A percentile compares a stretch with the other conserved stretches of the same genome.
These are phyloP conservation scores for Heteromeles arbutifolia DNA, from an alignment of 306 rosid genomes.

Conservation along the genomic window DNA sequence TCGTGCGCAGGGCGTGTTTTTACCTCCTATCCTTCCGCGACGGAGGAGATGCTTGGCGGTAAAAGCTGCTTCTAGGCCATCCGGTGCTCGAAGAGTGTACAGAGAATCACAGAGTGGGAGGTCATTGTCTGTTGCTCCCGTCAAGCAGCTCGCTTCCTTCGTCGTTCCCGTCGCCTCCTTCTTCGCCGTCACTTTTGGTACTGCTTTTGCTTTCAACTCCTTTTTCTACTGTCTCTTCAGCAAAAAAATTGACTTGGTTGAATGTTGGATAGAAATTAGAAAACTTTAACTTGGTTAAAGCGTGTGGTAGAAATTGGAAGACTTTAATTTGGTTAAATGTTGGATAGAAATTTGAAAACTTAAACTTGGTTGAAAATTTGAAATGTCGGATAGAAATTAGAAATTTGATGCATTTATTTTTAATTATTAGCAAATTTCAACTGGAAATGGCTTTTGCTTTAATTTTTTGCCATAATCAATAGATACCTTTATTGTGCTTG, in stretches of 20 bases:
- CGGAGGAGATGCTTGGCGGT: constrained; percentile 31
- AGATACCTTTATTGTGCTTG: not conserved
- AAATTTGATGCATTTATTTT: not conserved
- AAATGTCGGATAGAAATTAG: not conserved
- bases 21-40: constrained; percentile 14
- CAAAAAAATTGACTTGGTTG: not conserved
- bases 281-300: not conserved
- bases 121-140: constrained; percentile 41
- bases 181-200: constrained; percentile 70
- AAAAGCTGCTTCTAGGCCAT: constrained; percentile 43
- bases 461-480: not conserved
- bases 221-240: not conserved
- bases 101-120: constrained; percentile 56
- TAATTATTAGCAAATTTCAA: not conserved
- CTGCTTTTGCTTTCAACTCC: not conserved
- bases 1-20: constrained; percentile 9
- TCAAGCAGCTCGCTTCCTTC: constrained; percentile 54
- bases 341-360: not conserved
- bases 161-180: constrained; percentile 59
- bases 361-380: not conserved
- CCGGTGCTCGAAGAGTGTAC: constrained; percentile 56
- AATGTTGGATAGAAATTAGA: not conserved
- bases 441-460: not conserved
- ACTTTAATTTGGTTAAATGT: not conserved
- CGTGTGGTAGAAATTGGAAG: not conserved